Percentiles rank a stretch among this genome's conserved stretches.
Conservation (phyloP, 2,329 filamentous ascomycete species). For the Xylariaceae sp. region DNA sequence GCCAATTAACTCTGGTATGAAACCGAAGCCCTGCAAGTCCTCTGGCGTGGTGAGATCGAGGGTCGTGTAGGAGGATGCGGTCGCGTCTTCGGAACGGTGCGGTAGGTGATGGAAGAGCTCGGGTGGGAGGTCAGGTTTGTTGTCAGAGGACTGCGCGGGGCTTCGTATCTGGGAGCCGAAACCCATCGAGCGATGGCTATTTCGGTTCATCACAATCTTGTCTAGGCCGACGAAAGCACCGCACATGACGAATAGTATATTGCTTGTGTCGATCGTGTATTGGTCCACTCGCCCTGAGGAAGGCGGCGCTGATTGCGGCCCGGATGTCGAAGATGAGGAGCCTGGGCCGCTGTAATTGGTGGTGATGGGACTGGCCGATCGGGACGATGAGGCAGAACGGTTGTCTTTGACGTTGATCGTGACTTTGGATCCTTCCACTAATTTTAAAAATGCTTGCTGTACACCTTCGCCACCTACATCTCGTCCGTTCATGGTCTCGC, state of each 20-base stretch:
- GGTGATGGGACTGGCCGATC: conserved; percentile 48
- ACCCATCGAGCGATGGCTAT: conserved; percentile 80
- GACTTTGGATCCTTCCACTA: conserved; percentile 92
- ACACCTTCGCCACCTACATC: conserved; percentile 96
- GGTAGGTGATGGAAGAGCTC: conserved; percentile 55
- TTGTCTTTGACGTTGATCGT: conserved; percentile 86
- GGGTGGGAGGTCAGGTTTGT: conserved; percentile 59
- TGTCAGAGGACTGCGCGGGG: conserved; percentile 40
- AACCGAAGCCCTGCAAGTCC: conserved; percentile 79
- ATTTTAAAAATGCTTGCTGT: conserved; percentile 90
- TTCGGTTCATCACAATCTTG: conserved; percentile 80
- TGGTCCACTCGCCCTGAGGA: conserved; percentile 52
- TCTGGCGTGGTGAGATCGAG: conserved; percentile 71
- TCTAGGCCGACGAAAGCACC: conserved; percentile 92
- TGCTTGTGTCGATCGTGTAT: conserved; percentile 82
- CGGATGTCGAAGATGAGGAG: conserved; percentile 37
- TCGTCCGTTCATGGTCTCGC: conserved; percentile 81
- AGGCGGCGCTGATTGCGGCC: conserved; percentile 39
- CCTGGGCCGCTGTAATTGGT: conserved; percentile 46
- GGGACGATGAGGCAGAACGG: conserved; percentile 43
- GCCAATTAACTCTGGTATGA: conserved; percentile 95
- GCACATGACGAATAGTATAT: conserved; percentile 95
- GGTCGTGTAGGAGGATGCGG: conserved; percentile 39
- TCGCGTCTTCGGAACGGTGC: conserved; percentile 38
- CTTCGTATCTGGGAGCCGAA: conserved; percentile 79